These are phyloP conservation scores for Nicotiana benthamiana DNA, from an alignment of 257 asterid species.

Conservation along the genomic window DNA sequence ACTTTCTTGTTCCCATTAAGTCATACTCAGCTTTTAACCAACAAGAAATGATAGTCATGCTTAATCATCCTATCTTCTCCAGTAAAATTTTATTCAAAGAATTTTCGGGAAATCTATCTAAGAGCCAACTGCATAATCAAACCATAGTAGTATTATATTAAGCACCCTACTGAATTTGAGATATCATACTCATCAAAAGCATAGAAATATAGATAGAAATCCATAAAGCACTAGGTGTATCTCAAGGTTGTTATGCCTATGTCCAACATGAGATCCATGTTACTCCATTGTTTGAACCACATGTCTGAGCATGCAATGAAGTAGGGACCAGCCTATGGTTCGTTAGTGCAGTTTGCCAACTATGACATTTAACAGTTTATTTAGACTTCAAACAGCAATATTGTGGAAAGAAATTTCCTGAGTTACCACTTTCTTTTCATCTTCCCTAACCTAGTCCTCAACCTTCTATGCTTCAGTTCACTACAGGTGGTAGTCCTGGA, in stretches of 20 bases:
- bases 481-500: background rate
- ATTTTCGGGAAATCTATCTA: background rate
- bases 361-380: background rate
- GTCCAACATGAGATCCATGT: background rate
- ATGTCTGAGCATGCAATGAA: background rate
- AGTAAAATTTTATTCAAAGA: background rate
- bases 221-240: background rate
- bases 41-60: background rate
- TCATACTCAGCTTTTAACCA: background rate
- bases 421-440: slow-evolving; percentile 1
- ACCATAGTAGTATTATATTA: background rate
- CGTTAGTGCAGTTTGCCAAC: background rate
- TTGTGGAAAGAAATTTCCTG: background rate
- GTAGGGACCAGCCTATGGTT: background rate
- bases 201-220: background rate
- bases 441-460: background rate
- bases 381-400: background rate
- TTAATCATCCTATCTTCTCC: background rate
- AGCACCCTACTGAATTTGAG: background rate
- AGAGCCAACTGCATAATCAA: background rate
- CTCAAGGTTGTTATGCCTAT: background rate
- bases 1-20: background rate
- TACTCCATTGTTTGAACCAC: background rate
- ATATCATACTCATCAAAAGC: background rate
- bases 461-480: background rate